Base-by-base conservation (phyloP, 306 rosid species). In the Vigna hirtella region DNA sequence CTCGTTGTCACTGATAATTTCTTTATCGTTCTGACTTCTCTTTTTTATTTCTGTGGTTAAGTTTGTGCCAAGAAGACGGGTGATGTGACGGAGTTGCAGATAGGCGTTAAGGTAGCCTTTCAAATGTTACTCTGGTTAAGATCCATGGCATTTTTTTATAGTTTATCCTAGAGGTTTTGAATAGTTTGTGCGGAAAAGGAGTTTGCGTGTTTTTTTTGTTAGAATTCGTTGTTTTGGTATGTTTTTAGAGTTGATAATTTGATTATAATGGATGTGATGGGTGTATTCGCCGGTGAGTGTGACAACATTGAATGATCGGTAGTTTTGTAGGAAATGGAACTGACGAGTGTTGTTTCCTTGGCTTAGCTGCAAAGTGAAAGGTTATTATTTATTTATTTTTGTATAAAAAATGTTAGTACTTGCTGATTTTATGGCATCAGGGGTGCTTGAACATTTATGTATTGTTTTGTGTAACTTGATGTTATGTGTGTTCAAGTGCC, bases 81-180 rank as follows among this genome's bases (percentile, higher is more conserved):
- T 9, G 99, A 95, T 82, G 99, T 95, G 45, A 91, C 86, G 3
- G 93, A 89, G 71, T 84, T 93, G 78, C 98, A 93, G 90, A 91
- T 96, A 76, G 98, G 96, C 56, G 94, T 96, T 67, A 93, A 93
- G 99, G 99, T 95, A 77, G 73, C 63, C 5, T 72, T 18, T 62
- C 1, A 14, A 40, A 10, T 62, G 11, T 1, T 24, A 11, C 8
- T 18, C 40, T 72, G 45, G 22, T 57, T 68, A 4, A 22, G 57
- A 26, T 28, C 42, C 40, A 15, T 66, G 28, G 7, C 8, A 6
- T 69, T 51, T 42, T 59, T 58, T 20, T 45, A 2, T 15, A 69
- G 32, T 66, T 69, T 72, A 40, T 7, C 34, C 12, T 66, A 18
- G 22, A 18, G 17, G 2, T 64, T 77, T 43, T 34, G 9, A 40